Percentiles rank a stretch among this genome's conserved stretches.
phyloP scores from a whole-genome alignment of 805 yeast species.

The Zygotorulaspora chibaensis region DNA sequence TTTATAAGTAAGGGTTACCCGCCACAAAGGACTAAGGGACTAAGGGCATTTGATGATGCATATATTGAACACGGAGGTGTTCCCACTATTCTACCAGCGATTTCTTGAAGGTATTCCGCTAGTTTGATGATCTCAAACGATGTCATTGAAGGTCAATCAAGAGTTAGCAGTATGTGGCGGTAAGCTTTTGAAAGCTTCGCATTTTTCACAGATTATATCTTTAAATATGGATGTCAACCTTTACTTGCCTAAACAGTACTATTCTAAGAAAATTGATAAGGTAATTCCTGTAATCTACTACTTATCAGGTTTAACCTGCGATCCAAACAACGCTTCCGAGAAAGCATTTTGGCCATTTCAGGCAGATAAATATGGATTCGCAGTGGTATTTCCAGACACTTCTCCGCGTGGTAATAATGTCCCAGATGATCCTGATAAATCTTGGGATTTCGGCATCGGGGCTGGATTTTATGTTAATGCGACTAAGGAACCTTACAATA shows the following conservation, averaged over 20 bases:
- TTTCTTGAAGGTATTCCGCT: no score
- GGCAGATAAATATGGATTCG: conserved; percentile 79
- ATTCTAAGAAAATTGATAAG: conserved; percentile 14
- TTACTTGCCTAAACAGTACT: conserved; percentile 62
- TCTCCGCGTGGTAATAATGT: conserved; percentile 83
- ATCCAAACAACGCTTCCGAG: conserved; percentile 89
- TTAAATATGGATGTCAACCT: conserved; percentile 82
- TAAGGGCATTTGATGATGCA: no score
- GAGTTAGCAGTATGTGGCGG: conserved; percentile 70
- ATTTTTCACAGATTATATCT: conserved; percentile 58
- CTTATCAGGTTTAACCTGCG: conserved; percentile 87
- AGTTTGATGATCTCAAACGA: conserved; percentile 12
- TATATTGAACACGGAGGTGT: no score
- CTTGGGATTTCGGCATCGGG: conserved; percentile 89
- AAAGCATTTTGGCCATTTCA: conserved; percentile 83
- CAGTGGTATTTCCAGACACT: conserved; percentile 91
- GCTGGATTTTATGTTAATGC: conserved; percentile 95
- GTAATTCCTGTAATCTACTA: conserved; percentile 71
- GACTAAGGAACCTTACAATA: conserved; percentile 62
- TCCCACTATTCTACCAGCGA: no score
- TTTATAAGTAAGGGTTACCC: no score
- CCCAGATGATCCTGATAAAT: conserved; percentile 61
- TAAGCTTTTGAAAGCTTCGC: conserved; percentile 66
- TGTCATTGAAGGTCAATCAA: conserved; percentile 50
- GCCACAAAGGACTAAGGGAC: no score